Conservation (phyloP, 73 alveolate genomes). For the Paramecium biaurelia region DNA sequence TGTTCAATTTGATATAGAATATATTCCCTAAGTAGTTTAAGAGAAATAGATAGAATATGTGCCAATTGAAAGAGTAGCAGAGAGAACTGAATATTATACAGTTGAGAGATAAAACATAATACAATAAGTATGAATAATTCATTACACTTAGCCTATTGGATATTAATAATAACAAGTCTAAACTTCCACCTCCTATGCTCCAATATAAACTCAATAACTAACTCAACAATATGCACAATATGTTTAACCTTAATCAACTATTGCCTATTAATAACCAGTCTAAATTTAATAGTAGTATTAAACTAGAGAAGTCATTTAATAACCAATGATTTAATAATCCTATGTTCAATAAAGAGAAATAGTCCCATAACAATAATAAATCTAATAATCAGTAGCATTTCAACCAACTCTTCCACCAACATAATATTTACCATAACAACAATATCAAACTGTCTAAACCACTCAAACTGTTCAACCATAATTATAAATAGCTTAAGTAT, state of each 20-base stretch:
- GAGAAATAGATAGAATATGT: conserved; percentile 62
- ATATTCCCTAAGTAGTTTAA: conserved; percentile 52
- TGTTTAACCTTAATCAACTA: background rate
- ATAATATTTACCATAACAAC: background rate
- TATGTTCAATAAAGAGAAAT: background rate
- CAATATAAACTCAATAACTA: background rate
- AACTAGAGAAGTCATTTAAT: background rate
- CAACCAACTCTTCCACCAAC: background rate
- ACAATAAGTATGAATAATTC: background rate
- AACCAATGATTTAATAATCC: background rate
- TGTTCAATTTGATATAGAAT: conserved; percentile 54
- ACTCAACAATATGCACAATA: background rate
- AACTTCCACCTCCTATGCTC: background rate
- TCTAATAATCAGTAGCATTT: background rate
- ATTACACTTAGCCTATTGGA: background rate
- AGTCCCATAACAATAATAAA: background rate
- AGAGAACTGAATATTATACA: conserved; percentile 63
- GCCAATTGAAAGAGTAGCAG: conserved; percentile 57
- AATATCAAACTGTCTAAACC: background rate
- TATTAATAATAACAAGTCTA: background rate
- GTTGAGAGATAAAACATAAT: conserved; percentile 36
- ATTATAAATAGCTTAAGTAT: background rate
- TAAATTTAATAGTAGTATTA: background rate
- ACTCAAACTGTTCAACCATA: background rate
- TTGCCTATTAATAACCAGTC: background rate